Percentiles rank a stretch among this genome's conserved stretches.
phyloP scores from a whole-genome alignment of 2,329 filamentous ascomycete genomes.

The Bimuria novae-zelandiae region DNA sequence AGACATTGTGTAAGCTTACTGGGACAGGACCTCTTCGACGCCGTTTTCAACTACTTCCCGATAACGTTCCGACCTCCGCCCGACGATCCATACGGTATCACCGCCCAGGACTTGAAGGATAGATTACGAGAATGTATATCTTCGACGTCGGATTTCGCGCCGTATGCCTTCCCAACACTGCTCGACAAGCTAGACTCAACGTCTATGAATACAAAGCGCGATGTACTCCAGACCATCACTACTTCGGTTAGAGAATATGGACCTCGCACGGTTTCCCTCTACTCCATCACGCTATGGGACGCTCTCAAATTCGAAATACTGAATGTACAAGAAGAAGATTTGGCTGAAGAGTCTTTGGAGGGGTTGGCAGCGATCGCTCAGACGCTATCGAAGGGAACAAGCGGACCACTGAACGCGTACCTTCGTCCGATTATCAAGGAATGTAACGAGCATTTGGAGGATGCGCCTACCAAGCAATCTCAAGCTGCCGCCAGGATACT shows the following conservation, averaged over 20 bases:
- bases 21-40: constrained; percentile 62
- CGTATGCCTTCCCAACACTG: constrained; percentile 68
- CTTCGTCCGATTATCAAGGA: constrained; percentile 67
- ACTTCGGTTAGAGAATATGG: constrained; percentile 65
- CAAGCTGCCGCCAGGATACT: constrained; percentile 67
- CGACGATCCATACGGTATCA: constrained; percentile 71
- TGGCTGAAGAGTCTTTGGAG: constrained; percentile 63
- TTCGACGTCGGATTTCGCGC: constrained; percentile 66
- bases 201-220: constrained; percentile 70
- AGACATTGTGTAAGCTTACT: constrained; percentile 7
- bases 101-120: constrained; percentile 69
- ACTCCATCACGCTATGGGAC: constrained; percentile 70
- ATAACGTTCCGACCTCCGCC: constrained; percentile 72
- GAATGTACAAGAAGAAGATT: constrained; percentile 68
- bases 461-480: constrained; percentile 71
- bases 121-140: constrained; percentile 67
- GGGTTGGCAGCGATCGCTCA: constrained; percentile 60
- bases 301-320: constrained; percentile 71
- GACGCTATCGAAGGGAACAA: constrained; percentile 56
- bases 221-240: constrained; percentile 66
- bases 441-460: constrained; percentile 69
- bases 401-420: constrained; percentile 58
- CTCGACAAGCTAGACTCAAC: constrained; percentile 72
- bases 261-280: constrained; percentile 62
- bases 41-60: constrained; percentile 73